These are phyloP conservation scores for Peniophora sp. DNA, from an alignment of 1,284 basidiomycete species.

Conservation along the genomic window DNA sequence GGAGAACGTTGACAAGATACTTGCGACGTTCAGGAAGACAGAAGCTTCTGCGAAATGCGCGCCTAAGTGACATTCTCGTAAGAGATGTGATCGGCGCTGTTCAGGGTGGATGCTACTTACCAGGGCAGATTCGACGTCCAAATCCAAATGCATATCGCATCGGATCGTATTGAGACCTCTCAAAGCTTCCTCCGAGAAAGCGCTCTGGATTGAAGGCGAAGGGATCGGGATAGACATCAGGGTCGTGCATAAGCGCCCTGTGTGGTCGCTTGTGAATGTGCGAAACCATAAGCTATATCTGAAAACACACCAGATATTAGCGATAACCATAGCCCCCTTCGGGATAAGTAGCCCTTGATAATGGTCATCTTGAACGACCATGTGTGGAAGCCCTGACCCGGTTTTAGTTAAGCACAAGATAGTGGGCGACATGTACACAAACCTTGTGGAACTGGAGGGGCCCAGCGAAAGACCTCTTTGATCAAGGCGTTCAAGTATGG, in stretches of 20 bases:
- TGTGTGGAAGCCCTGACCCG: neutral
- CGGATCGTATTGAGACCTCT: neutral
- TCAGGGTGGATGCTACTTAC: neutral
- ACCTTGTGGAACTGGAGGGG: neutral
- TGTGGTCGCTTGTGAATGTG: conserved; percentile 4
- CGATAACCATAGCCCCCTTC: conserved; percentile 18
- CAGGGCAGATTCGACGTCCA: neutral
- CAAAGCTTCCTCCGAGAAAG: conserved; percentile 23
- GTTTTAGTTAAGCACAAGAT: neutral
- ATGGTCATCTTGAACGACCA: neutral
- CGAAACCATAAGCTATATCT: neutral
- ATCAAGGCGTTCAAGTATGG: conserved; percentile 44
- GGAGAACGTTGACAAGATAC: neutral
- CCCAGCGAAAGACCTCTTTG: neutral
- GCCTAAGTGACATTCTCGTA: neutral
- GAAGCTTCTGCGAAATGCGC: neutral
- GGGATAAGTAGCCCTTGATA: conserved; percentile 1
- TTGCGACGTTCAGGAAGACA: neutral
- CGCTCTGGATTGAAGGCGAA: conserved; percentile 39
- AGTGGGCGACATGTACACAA: neutral
- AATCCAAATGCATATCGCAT: conserved; percentile 1
- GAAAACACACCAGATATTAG: conserved; percentile 28
- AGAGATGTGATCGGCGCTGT: too few species aligned
- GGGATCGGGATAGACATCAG: conserved; percentile 35
- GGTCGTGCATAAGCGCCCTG: conserved; percentile 41